Percentiles rank a stretch among this genome's conserved stretches.
phyloP scores from a whole-genome alignment of 2,329 filamentous ascomycete genomes.

The Chaetomium sp. region DNA sequence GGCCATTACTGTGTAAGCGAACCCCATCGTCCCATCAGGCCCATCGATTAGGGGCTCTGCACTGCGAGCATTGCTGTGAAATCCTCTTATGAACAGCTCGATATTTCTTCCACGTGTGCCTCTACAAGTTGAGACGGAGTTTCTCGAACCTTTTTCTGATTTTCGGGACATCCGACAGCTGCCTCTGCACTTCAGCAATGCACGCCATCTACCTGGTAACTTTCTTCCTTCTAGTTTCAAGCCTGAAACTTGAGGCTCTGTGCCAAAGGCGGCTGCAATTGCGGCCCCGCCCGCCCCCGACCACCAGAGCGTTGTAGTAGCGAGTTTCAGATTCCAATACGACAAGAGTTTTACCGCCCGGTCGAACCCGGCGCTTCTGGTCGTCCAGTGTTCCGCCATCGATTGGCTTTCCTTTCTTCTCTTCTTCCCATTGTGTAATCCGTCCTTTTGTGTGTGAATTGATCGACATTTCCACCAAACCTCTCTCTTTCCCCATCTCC shows the following conservation, averaged over 20 bases:
- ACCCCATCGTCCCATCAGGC: background rate
- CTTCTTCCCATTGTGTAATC: background rate
- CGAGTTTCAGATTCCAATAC: slow-evolving; percentile 25
- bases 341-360: slow-evolving; percentile 18
- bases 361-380: slow-evolving; percentile 17
- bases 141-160: background rate
- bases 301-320: slow-evolving; percentile 12
- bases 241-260: slow-evolving; percentile 12
- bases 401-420: slow-evolving; percentile 17
- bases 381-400: background rate
- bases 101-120: background rate
- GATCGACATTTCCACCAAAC: slow-evolving; percentile 1
- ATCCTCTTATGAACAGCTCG: background rate
- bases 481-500: slow-evolving; percentile 1
- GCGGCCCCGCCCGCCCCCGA: slow-evolving; percentile 12
- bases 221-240: background rate
- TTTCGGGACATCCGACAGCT: background rate
- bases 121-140: background rate
- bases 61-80: background rate
- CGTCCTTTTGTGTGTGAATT: background rate
- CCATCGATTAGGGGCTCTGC: background rate
- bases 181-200: background rate
- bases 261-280: background rate
- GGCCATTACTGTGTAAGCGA: slow-evolving; percentile 4
- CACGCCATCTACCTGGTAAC: background rate